These are phyloP conservation scores for Polygonum aviculare DNA, from an alignment of 148 eudicot species.

Conservation along the genomic window DNA sequence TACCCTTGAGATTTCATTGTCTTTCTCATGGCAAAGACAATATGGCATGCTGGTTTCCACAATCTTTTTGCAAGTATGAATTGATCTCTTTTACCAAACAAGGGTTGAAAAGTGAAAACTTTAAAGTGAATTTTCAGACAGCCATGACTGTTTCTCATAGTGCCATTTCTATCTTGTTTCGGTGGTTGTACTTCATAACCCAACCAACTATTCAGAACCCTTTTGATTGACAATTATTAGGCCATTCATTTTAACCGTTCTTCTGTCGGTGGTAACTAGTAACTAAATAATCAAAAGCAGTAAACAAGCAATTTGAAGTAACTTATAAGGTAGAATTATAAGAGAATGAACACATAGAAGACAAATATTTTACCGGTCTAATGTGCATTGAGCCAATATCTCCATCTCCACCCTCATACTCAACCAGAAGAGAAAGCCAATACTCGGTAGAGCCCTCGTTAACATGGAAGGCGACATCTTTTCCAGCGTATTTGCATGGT, in stretches of 20 bases:
- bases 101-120: background rate
- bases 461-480: conserved; percentile 75
- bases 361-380: conserved; percentile 40
- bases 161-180: background rate
- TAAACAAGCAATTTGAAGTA: background rate
- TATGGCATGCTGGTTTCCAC: background rate
- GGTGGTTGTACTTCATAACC: background rate
- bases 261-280: conserved; percentile 1
- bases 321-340: background rate
- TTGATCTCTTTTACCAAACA: background rate
- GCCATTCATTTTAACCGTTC: background rate
- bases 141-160: conserved; percentile 1
- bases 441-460: conserved; percentile 83
- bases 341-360: background rate
- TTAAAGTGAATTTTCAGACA: conserved; percentile 3
- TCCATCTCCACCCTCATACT: conserved; percentile 91
- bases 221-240: conserved; percentile 7
- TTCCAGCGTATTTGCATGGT: conserved; percentile 79
- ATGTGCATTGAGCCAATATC: conserved; percentile 95
- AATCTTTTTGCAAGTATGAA: conserved; percentile 4
- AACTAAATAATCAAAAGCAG: background rate
- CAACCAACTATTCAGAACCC: background rate
- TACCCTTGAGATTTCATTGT: background rate
- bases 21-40: background rate
- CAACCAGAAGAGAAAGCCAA: conserved; percentile 84